Base-by-base conservation (phyloP, 345 rosid species). In the Populus pruinosa region DNA sequence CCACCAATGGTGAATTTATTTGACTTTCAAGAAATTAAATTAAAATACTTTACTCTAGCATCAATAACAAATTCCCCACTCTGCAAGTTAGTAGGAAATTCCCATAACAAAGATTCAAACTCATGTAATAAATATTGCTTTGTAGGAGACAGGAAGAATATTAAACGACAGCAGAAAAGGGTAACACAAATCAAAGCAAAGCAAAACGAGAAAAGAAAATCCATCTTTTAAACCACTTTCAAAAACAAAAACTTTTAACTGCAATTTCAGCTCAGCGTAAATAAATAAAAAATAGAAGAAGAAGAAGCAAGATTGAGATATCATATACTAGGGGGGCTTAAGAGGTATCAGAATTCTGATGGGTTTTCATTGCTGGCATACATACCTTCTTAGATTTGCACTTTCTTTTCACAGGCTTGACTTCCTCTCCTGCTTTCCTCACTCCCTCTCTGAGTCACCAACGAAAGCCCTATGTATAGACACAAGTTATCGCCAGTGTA, bases 321-420 rank as follows among this genome's bases (percentile, higher is more conserved):
- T 41, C 13, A 41, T 9, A 41, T 27, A 14, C 5, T 76, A 8
- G 23, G 70, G 75, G 61, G 59, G 59, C 7, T 29, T 31, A 14
- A 17, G 7, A 75, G 47, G 35, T 21, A 29, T 39, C 66, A 67
- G 47, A 67, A 56, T 31, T 21, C 63, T 7, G 25, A 29, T 35
- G 76, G 67, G 29, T 44, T 29, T 47, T 25, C 20, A 25, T 21
- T 41, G 4, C 20, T 5, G 3, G 39, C 84, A 72, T 74, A 78
- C 86, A 72, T 70, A 81, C 86, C 84, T 84, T 71, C 31, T 35
- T 69, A 41, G 36, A 36, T 33, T 66, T 70, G 67, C 16, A 59
- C 69, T 63, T 23, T 44, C 50, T 44, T 44, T 47, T 56, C 67
- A 63, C 73, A 73, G 76, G 70, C 39, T 70, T 69, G 69, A 62